phyloP scores from a whole-genome alignment of 352 stramenopile species.

The Pythium monospermum region DNA sequence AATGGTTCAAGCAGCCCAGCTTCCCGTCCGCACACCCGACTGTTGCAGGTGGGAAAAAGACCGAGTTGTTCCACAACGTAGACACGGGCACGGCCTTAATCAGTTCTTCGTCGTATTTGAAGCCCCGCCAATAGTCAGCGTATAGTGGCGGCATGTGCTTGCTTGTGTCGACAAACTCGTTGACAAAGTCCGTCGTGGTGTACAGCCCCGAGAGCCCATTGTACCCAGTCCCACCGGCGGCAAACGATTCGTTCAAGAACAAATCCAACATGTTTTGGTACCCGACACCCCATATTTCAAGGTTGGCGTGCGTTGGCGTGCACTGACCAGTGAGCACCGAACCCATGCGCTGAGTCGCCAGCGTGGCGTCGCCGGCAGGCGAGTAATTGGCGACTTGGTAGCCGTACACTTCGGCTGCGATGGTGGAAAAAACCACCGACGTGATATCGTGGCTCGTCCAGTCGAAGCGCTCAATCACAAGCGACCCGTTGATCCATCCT shows the following conservation, averaged over 20 bases:
- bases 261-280: constrained; percentile 5
- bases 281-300: constrained; percentile 29
- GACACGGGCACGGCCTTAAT: constrained; percentile 16
- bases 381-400: constrained; percentile 5
- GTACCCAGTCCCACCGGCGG: constrained; percentile 23
- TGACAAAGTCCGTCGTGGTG: constrained; percentile 35
- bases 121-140: constrained; percentile 43
- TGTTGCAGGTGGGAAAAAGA: constrained; percentile 29
- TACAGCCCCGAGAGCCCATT: constrained; percentile 29
- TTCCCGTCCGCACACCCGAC: constrained; percentile 21
- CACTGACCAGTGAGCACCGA: constrained; percentile 18
- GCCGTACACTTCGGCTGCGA: constrained; percentile 21
- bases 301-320: constrained; percentile 29
- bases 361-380: background rate
- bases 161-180: constrained; percentile 7
- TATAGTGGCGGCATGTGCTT: constrained; percentile 15
- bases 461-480: constrained; percentile 23
- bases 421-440: constrained; percentile 26
- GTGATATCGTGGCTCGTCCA: constrained; percentile 26
- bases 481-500: constrained; percentile 17
- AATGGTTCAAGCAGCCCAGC: constrained; percentile 33
- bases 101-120: constrained; percentile 24
- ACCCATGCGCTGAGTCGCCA: constrained; percentile 31
- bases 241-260: constrained; percentile 30
- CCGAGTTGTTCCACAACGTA: constrained; percentile 18